Percentiles rank a stretch among this genome's conserved stretches.
Evolutionary conservation across 768 basidiomycete genomes (phyloP).

Genomic region (Ramaria rubella): DNA sequence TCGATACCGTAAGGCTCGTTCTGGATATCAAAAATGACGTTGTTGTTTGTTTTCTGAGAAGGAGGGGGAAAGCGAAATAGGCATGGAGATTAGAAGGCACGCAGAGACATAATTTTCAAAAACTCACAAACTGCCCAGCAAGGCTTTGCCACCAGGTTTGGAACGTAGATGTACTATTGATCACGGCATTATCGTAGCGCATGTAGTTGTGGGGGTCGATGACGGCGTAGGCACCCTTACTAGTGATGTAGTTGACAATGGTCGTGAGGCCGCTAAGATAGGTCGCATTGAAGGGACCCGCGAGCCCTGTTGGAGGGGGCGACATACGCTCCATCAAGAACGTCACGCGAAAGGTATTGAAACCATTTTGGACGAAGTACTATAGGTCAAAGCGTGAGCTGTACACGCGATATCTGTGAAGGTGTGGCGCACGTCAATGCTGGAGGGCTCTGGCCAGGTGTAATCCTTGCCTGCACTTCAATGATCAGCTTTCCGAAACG

Average conservation of each 20-base stretch:
- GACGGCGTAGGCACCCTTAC: constrained; percentile 49
- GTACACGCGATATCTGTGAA: neutral
- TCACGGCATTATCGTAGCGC: constrained; percentile 48
- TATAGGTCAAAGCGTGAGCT: constrained; percentile 4
- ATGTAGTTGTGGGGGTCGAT: constrained; percentile 61
- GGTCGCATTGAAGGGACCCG: constrained; percentile 44
- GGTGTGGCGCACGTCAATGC: constrained; percentile 30
- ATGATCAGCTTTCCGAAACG: neutral
- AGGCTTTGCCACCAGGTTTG: constrained; percentile 48
- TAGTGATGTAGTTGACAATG: constrained; percentile 53
- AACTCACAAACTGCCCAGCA: constrained; percentile 45
- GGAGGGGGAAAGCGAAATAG: neutral
- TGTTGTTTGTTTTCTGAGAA: constrained; percentile 29
- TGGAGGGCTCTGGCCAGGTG: constrained; percentile 41
- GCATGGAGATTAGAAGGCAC: neutral
- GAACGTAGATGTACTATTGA: constrained; percentile 43
- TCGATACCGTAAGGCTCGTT: constrained; percentile 62
- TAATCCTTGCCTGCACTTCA: constrained; percentile 27
- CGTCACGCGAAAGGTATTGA: constrained; percentile 58
- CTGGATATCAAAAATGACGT: constrained; percentile 51
- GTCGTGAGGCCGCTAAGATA: constrained; percentile 47
- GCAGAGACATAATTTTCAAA: no score
- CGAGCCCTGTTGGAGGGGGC: constrained; percentile 46
- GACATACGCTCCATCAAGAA: constrained; percentile 53
- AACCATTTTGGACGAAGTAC: constrained; percentile 49